Percentiles rank a stretch among this genome's conserved stretches.
Conservation (phyloP, 257 asterid genomes). For the Jasminum sambac region DNA sequence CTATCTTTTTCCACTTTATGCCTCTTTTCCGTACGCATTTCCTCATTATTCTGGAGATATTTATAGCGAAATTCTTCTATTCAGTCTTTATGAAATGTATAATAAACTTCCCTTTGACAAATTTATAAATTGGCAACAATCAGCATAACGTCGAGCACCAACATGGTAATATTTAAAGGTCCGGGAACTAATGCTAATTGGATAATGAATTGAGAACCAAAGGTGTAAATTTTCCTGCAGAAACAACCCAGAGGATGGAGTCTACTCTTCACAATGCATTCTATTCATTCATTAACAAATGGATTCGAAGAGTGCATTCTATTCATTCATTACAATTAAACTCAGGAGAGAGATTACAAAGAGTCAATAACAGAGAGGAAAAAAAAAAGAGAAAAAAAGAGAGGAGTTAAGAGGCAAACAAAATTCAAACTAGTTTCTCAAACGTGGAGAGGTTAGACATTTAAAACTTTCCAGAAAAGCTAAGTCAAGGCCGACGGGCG, state of each 20-base stretch:
- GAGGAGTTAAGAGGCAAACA: background rate
- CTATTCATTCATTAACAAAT: background rate
- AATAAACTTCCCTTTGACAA: too few relatives aligned
- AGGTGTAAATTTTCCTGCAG: background rate
- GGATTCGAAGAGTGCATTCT: background rate
- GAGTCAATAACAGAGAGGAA: too few relatives aligned
- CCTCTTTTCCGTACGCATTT: too few relatives aligned
- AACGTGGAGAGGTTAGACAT: background rate
- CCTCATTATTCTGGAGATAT: too few relatives aligned
- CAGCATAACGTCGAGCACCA: background rate
- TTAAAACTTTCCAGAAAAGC: background rate
- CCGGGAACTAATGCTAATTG: background rate
- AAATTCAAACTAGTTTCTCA: background rate
- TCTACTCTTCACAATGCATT: too few relatives aligned
- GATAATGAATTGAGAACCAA: background rate
- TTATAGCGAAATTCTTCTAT: too few relatives aligned
- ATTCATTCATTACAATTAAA: background rate
- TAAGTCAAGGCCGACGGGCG: constrained; percentile 35
- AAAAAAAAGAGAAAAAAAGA: too few relatives aligned
- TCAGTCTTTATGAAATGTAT: too few relatives aligned
- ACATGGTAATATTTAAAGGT: background rate
- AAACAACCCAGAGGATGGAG: background rate
- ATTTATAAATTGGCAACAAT: background rate
- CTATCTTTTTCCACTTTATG: too few relatives aligned
- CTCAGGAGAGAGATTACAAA: background rate